Conservation (phyloP, 345 rosid genomes). For the Camelina sativa region DNA sequence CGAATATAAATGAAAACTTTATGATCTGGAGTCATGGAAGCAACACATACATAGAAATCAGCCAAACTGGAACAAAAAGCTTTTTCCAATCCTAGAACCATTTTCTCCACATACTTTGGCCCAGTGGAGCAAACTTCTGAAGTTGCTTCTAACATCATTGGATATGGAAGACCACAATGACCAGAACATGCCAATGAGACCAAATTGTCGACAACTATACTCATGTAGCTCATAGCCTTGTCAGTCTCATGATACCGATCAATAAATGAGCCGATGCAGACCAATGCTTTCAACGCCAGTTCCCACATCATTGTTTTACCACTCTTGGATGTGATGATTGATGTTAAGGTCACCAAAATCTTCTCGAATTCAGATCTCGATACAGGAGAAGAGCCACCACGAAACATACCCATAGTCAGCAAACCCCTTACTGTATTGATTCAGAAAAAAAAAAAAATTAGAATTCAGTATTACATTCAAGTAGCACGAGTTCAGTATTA, state of each 20-base stretch:
- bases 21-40: conserved; percentile 20
- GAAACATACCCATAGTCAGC: conserved; percentile 67
- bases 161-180: conserved; percentile 56
- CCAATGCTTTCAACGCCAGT: conserved; percentile 71
- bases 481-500: conserved; percentile 15
- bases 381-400: conserved; percentile 56
- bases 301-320: conserved; percentile 59
- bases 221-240: conserved; percentile 60
- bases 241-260: conserved; percentile 56
- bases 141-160: conserved; percentile 65
- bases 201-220: conserved; percentile 62
- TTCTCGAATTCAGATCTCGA: conserved; percentile 63
- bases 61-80: conserved; percentile 59
- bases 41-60: conserved; percentile 67
- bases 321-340: conserved; percentile 56
- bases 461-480: too few relatives aligned
- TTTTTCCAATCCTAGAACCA: conserved; percentile 65
- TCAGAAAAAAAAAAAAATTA: background rate
- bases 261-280: conserved; percentile 69
- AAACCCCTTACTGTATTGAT: conserved; percentile 78
- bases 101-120: conserved; percentile 58
- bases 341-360: conserved; percentile 60
- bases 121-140: conserved; percentile 67
- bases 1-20: conserved; percentile 4
- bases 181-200: conserved; percentile 53